Conservation (phyloP, 768 basidiomycete species). For the Phlegmacium glaucopus region DNA sequence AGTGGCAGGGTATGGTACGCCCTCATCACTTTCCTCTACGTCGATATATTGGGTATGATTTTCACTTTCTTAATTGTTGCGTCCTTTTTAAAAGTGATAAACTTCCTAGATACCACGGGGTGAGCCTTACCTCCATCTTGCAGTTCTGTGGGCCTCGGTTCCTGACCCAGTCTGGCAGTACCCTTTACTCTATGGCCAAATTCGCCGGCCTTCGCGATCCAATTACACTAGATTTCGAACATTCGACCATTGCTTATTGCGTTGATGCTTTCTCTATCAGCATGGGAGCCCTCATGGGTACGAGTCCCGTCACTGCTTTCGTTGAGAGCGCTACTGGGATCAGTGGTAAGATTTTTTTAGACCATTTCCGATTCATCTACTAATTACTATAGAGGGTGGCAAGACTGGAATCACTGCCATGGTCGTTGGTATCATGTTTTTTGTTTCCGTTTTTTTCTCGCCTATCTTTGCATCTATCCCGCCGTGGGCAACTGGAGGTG, state of each 20-base stretch:
- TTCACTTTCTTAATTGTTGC: not conserved
- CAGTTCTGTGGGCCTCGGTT: not conserved
- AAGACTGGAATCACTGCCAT: conserved; percentile 84
- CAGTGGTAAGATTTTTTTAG: conserved; percentile 43
- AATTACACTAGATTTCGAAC: conserved; percentile 83
- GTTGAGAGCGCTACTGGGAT: conserved; percentile 84
- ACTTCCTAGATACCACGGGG: conserved; percentile 48
- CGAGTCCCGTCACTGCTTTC: conserved; percentile 79
- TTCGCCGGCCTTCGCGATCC: conserved; percentile 87
- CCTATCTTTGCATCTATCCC: conserved; percentile 89
- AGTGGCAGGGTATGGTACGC: conserved; percentile 86
- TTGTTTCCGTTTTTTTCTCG: conserved; percentile 83
- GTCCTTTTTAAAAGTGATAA: not conserved
- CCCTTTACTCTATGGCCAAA: conserved; percentile 88
- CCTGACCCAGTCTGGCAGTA: conserved; percentile 46
- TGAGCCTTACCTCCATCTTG: conserved; percentile 16
- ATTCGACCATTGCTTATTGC: conserved; percentile 78
- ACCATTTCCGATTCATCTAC: too few species aligned
- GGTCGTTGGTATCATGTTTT: conserved; percentile 69
- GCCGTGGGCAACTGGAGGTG: conserved; percentile 84
- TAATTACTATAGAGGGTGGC: conserved; percentile 61
- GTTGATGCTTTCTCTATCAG: conserved; percentile 79
- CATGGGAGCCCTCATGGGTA: conserved; percentile 78
- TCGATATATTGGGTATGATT: conserved; percentile 70
- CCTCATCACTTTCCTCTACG: conserved; percentile 84